Base-by-base conservation (phyloP, 2,329 filamentous ascomycete genomes). In the Ceratocystis alfenasii region DNA sequence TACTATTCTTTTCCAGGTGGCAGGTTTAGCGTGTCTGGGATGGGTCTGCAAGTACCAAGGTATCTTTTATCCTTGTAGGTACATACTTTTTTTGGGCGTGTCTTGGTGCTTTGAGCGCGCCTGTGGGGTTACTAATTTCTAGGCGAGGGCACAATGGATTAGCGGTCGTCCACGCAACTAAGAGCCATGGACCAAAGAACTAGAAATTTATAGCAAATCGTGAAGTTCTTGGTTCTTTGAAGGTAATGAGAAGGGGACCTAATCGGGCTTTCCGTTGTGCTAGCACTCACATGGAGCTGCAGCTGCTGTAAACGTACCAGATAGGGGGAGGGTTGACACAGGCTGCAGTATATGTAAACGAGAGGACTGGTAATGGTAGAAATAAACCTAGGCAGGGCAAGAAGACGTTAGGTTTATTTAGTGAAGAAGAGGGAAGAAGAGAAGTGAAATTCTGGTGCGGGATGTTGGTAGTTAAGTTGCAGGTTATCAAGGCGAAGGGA, bases 51-150 rank as follows among this genome's bases (percentile, higher is more conserved):
- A 59, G 68, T 64, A 66, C 66, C 66, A 63, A 63, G 46, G 57
- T 63, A 62, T 53, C 30, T 46, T 20, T 50, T 33, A 33, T 63
- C 46, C 48, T 53, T 55, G 17, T 30, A 69, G 71, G 69, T 73
- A 73, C 73, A 71, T 74, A 73, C 73, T 71, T 70, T 66, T 67
- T 69, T 65, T 44, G 45, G 62, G 55, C 66, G 55, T 65, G 66
- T 67, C 63, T 62, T 60, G 45, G 15, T 57, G 48, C 20, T 62
- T 55, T 36, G 62, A 59, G 65, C 65, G 65, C 65, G 65, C 62
- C 65, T 60, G 65, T 67, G 65, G 65, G 61, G 62, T 41, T 62
- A 17, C 5, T 44, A 62, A 62, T 45, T 46, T 59, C 55, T 59
- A 15, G 2, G 12, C 4, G 55, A n/a, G 55, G 30, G 55, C 15